phyloP scores from a whole-genome alignment of 2,329 filamentous ascomycete species.

The Hysterium pulicare region DNA sequence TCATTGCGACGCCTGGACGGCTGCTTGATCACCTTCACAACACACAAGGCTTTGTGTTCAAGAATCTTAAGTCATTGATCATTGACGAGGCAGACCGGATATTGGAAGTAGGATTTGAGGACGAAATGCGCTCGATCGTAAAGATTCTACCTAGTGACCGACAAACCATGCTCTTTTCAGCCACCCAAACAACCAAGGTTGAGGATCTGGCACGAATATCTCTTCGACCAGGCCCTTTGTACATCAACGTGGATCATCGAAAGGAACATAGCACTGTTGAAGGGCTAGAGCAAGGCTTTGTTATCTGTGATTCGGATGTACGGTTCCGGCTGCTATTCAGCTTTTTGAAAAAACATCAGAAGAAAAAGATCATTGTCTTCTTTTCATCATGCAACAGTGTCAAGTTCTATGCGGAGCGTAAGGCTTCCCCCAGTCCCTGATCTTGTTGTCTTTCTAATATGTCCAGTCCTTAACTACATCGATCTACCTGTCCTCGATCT shows the following conservation, averaged over 20 bases:
- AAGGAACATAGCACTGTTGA: conserved; percentile 90
- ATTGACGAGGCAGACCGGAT: conserved; percentile 98
- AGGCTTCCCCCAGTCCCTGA: conserved; percentile 47
- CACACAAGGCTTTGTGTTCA: conserved; percentile 84
- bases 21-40: conserved; percentile 93
- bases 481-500: conserved; percentile 84
- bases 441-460: conserved; percentile 82
- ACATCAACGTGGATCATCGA: conserved; percentile 92
- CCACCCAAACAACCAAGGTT: conserved; percentile 97
- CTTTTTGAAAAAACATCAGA: conserved; percentile 85
- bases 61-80: conserved; percentile 86
- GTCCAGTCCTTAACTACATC: conserved; percentile 90
- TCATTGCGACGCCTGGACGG: conserved; percentile 90
- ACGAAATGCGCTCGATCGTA: conserved; percentile 79
- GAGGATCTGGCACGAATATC: conserved; percentile 95
- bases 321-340: conserved; percentile 92
- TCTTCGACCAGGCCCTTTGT: conserved; percentile 82
- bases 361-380: conserved; percentile 98
- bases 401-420: conserved; percentile 81
- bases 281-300: conserved; percentile 92
- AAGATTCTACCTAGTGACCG: conserved; percentile 82
- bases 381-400: conserved; percentile 84
- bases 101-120: conserved; percentile 94
- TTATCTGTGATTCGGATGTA: conserved; percentile 88
- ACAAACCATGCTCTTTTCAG: conserved; percentile 98